Evolutionary conservation across 306 rosid genomes (phyloP), one percentile per base, ranked within the genome.

Genomic region (Malus sieversii): DNA sequence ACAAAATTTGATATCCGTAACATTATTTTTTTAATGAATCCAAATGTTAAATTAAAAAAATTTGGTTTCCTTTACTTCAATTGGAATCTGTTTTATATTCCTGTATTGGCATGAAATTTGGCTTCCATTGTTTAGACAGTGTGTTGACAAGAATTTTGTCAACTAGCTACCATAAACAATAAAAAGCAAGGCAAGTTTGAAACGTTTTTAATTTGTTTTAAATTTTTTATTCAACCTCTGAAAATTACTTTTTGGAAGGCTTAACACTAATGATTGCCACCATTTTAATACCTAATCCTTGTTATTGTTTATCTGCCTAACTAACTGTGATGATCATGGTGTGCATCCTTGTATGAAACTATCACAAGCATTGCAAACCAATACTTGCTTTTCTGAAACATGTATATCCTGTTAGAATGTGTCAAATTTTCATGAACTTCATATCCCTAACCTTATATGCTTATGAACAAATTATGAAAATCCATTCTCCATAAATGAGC

Each of bases 181-280:
- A 74, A 14, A 65, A 63, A 44, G 80, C 70, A 66, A 63, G 75
- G 66, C 66, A 75, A 70, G 74, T 81, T 82, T 69, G 82, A 85
- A 85, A 80, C 68, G 82, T 77, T 61, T 52, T 72, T 42, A 6
- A 38, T 38, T 30, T 68, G 68, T 57, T 74, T 77, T 82, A 78
- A 82, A 32, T n/a, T 77, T n/a, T 77, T 62, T 71, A 10, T 48
- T 77, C 73, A 58, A 70, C 82, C 81, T n/a, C 66, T 53, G 69
- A 80, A 29, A 68, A 29, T 27, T 74, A 80, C 86, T 59, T 62
- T 53, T 38, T n/a, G 30, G 16, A 60, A 66, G 19, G 20, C 15
- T 2, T 40, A 27, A 53, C 42, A 68, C 25, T 55, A 58, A 25
- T 10, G 66, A 51, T 73, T 38, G 20, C 16, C 2, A 52, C 63